Evolutionary conservation across 768 basidiomycete species (phyloP), one percentile per base, ranked within the genome.

Genomic region (Galerina marginata): DNA sequence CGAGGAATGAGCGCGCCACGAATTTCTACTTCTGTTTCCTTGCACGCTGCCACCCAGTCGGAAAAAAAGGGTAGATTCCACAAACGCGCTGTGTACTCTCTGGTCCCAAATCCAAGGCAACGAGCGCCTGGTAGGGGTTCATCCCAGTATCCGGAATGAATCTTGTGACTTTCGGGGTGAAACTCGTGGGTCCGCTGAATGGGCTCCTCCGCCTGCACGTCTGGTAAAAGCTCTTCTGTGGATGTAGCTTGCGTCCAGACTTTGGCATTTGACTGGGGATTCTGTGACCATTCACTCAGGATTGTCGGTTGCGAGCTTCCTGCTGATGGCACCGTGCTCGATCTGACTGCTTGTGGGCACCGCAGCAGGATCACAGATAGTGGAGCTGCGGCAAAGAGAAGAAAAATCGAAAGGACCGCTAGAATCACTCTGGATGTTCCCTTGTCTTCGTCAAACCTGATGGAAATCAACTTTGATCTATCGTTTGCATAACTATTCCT

Each of bases 401-500:
- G 63, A 51, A 73, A 68, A 53, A 73, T 60, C 15, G 69, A 37
- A 38, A 73, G 54, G 33, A 72, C 58, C 37, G 62, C 60, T 40
- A 74, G 43, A 46, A 67, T 69, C 38, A 66, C 65, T 54, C 60
- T 70, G n/a, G 71, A 67, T 9, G 60, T 65, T 23, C 70, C 69
- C 59, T 68, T 73, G 60, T 74, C 73, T 63, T 75, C 74, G 51
- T 74, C 75, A 33, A 78, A 70, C 37, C 71, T 69, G 42, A 78
- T 74, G 10, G 69, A 71, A 53, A 78, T 78, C 44, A 78, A 61
- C 49, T 70, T 74, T 25, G 75, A 74, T 49, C 67, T 72, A 47
- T 78, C 75, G 55, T 75, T 78, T 46, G 77, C 75, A 59, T 78
- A 78, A 62, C 77, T 78, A 38, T 43, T 52, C 45, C 54, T 53